Base-by-base conservation (phyloP, 2,329 filamentous ascomycete species). In the Fusarium secorum region DNA sequence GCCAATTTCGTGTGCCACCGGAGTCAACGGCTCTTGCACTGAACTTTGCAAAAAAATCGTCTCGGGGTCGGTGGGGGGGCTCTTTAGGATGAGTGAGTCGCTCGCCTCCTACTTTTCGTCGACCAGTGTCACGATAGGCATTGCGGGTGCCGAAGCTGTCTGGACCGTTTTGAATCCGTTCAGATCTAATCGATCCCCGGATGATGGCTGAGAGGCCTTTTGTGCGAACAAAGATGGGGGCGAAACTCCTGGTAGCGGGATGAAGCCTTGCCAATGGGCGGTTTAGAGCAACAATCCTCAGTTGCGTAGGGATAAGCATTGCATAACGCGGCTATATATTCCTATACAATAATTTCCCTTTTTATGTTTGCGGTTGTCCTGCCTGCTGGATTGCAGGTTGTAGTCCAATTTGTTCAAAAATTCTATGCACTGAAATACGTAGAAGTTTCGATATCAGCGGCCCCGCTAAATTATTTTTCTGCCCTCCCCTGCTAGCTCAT, bases 161-260 rank as follows among this genome's bases (percentile, higher is more conserved):
- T 18, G 46, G 46, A 22, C 77, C 76, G 63, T 72, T 73, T 48
- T 78, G 75, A 41, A 71, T 78, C 66, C 78, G 74, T 75, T 84
- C 71, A 72, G 87, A 79, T 78, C 82, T 75, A 46, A 89, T 88
- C 59, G 93, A 83, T 18, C 91, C 91, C 48, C 86, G 84, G 71
- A 89, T 87, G 75, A 94, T 94, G 45, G 91, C 91, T 14, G 91
- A 91, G 65, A 93, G 85, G 44, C 77, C 80, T 32, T 79, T 75
- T 26, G 73, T 35, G 44, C 79, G 80, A 42, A 72, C 68, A 20
- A 67, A 58, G 8, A 73, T 44, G 28, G 70, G 73, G 28, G 71
- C 64, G n/a, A 64, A 68, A 35, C 24, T 53, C 44, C 53, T 57
- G 26, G 56, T 52, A 36, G 52, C 26, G 7, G 51, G 35, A 36